Evolutionary conservation across 495 filamentous ascomycete genomes (phyloP).

Genomic region (Corynascus novoguineensis): DNA sequence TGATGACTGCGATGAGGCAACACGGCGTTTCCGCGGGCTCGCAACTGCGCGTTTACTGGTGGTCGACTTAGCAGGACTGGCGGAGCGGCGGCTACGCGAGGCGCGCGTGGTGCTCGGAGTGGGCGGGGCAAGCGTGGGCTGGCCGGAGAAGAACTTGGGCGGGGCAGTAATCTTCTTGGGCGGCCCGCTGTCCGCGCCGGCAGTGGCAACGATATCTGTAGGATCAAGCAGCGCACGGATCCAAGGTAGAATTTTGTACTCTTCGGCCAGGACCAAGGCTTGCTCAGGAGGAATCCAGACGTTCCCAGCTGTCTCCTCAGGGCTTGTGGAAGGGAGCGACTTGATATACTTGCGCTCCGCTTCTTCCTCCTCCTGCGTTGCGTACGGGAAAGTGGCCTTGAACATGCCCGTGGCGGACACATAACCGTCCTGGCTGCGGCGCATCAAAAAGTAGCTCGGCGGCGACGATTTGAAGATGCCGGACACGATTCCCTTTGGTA

Average conservation of each 20-base stretch:
- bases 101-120: slow-evolving; percentile 39
- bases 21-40: slow-evolving; percentile 66
- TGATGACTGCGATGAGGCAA: slow-evolving; percentile 44
- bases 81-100: slow-evolving; percentile 48
- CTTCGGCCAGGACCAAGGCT: slow-evolving; percentile 77
- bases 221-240: slow-evolving; percentile 84
- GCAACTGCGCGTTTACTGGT: slow-evolving; percentile 44
- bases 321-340: slow-evolving; percentile 65
- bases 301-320: slow-evolving; percentile 92
- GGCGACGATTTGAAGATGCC: slow-evolving; percentile 86
- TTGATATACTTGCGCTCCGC: slow-evolving; percentile 84
- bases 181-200: slow-evolving; percentile 38
- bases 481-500: slow-evolving; percentile 82
- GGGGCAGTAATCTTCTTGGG: slow-evolving; percentile 66
- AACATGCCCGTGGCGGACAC: slow-evolving; percentile 99
- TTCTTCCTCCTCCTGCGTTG: slow-evolving; percentile 75
- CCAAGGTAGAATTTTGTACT: slow-evolving; percentile 76
- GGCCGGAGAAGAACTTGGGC: slow-evolving; percentile 51
- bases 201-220: slow-evolving; percentile 51
- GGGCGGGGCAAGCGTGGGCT: slow-evolving; percentile 39
- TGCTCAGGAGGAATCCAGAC: slow-evolving; percentile 81
- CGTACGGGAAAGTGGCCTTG: slow-evolving; percentile 96
- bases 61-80: slow-evolving; percentile 48
- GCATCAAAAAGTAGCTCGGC: slow-evolving; percentile 94
- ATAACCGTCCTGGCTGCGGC: slow-evolving; percentile 88